Percentiles rank a stretch among this genome's conserved stretches.
phyloP scores from a whole-genome alignment of 331 rosid species.

The Spiraea crenata region DNA sequence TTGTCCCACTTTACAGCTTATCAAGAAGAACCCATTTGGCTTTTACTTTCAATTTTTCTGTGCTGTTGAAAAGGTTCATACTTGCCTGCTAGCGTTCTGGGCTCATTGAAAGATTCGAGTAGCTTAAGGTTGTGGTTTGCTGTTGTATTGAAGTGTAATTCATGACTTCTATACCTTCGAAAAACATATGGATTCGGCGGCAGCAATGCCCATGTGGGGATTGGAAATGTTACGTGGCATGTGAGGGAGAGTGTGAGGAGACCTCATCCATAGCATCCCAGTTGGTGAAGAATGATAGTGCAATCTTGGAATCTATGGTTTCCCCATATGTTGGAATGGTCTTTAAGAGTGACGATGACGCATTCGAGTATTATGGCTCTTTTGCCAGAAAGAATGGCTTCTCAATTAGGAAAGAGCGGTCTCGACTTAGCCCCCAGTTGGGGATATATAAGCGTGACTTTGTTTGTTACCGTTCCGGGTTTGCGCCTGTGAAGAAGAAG shows the following conservation, averaged over 20 bases:
- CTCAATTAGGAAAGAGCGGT: constrained; percentile 86
- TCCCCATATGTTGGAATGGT: constrained; percentile 94
- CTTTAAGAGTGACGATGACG: constrained; percentile 82
- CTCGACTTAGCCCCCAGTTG: constrained; percentile 85
- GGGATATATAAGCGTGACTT: constrained; percentile 92
- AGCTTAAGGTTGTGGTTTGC: constrained; percentile 3
- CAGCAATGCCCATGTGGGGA: constrained; percentile 99
- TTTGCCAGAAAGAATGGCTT: constrained; percentile 89
- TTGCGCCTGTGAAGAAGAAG: constrained; percentile 76
- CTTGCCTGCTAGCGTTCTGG: constrained; percentile 4
- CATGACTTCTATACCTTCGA: constrained; percentile 61
- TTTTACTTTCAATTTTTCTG: constrained; percentile 4
- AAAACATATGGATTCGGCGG: constrained; percentile 79
- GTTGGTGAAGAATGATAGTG: constrained; percentile 46
- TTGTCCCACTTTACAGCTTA: background rate
- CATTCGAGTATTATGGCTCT: constrained; percentile 82
- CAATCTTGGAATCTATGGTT: constrained; percentile 55
- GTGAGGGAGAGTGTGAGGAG: constrained; percentile 69
- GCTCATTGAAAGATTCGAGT: background rate
- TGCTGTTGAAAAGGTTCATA: constrained; percentile 2
- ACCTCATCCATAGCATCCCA: constrained; percentile 49
- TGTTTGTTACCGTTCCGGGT: constrained; percentile 95
- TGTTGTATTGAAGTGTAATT: background rate
- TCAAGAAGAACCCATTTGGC: constrained; percentile 8
- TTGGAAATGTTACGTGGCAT: constrained; percentile 85